Conservation (phyloP, 257 asterid species). For the Scutellaria minor region DNA sequence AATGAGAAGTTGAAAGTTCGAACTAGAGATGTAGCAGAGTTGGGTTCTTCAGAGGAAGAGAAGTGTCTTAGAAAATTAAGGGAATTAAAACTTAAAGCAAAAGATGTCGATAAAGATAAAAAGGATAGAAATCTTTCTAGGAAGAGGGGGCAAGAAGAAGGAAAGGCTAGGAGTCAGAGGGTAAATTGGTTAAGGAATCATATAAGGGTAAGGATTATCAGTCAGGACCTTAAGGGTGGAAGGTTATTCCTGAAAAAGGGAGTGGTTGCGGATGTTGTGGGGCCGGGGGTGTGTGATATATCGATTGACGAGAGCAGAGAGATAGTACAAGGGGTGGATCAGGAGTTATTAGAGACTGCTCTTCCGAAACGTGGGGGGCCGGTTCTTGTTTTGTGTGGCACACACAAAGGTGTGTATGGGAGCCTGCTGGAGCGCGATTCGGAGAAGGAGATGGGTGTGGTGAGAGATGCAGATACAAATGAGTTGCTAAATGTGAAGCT, state of each 20-base stretch:
- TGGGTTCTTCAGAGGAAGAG: slow-evolving; percentile 76
- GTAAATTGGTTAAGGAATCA: slow-evolving; percentile 76
- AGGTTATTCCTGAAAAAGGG: slow-evolving; percentile 74
- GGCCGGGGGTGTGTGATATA: slow-evolving; percentile 71
- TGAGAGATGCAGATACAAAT: slow-evolving; percentile 76
- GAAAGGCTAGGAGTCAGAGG: slow-evolving; percentile 27
- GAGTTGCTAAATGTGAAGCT: slow-evolving; percentile 71
- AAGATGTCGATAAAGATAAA: slow-evolving; percentile 26
- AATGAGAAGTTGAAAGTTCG: slow-evolving; percentile 57
- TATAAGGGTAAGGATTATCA: slow-evolving; percentile 75
- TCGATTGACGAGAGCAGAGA: slow-evolving; percentile 70
- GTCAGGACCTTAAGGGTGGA: slow-evolving; percentile 72
- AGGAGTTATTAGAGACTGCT: slow-evolving; percentile 74
- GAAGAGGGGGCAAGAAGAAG: slow-evolving; percentile 37
- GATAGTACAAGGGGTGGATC: slow-evolving; percentile 77
- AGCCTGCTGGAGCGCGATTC: slow-evolving; percentile 70
- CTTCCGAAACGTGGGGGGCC: slow-evolving; percentile 84
- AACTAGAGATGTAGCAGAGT: slow-evolving; percentile 56
- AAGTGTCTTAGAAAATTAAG: slow-evolving; percentile 63
- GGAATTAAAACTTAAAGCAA: slow-evolving; percentile 46
- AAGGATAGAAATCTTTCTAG: slow-evolving; percentile 30
- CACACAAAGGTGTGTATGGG: slow-evolving; percentile 83
- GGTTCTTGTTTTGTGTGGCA: slow-evolving; percentile 69
- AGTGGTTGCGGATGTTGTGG: slow-evolving; percentile 75
- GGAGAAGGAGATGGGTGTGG: slow-evolving; percentile 68